A percentile compares a stretch with the other conserved stretches of the same genome.
These are phyloP conservation scores for Pyrus communis DNA, from an alignment of 306 rosid genomes.

Conservation along the genomic window DNA sequence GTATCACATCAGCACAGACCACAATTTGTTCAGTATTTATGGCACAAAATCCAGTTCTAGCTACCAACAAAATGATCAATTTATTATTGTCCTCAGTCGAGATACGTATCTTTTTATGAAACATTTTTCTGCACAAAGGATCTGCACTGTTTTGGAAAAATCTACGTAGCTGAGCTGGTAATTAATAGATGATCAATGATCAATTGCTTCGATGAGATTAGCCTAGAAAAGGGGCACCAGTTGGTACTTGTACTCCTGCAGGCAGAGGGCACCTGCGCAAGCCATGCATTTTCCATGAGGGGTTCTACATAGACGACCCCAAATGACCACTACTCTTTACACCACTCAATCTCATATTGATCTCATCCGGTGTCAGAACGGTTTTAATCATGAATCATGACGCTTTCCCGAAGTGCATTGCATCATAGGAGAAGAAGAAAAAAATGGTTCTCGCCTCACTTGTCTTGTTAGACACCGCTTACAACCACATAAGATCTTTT, in stretches of 20 bases:
- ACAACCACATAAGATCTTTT: background rate
- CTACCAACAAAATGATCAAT: background rate
- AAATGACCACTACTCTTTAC: background rate
- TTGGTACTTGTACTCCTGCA: background rate
- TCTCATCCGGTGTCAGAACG: too few species aligned
- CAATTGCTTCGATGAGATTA: too few species aligned
- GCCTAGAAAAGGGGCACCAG: background rate
- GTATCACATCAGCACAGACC: too few species aligned
- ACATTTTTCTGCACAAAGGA: background rate
- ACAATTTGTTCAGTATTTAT: too few species aligned
- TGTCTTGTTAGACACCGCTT: background rate
- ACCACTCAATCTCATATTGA: background rate
- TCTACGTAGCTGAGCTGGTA: too few species aligned
- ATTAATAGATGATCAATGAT: too few species aligned
- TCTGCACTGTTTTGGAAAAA: background rate
- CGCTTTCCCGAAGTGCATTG: background rate
- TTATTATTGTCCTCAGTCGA: background rate
- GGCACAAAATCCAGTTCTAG: too few species aligned
- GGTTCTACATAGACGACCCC: background rate
- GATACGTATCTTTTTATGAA: background rate
- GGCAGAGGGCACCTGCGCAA: background rate
- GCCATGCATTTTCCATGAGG: background rate
- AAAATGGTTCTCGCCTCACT: background rate
- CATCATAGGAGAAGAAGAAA: background rate
- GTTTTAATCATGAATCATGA: background rate